Conservation (phyloP, 2,329 filamentous ascomycete species). For the Calonectria montana region DNA sequence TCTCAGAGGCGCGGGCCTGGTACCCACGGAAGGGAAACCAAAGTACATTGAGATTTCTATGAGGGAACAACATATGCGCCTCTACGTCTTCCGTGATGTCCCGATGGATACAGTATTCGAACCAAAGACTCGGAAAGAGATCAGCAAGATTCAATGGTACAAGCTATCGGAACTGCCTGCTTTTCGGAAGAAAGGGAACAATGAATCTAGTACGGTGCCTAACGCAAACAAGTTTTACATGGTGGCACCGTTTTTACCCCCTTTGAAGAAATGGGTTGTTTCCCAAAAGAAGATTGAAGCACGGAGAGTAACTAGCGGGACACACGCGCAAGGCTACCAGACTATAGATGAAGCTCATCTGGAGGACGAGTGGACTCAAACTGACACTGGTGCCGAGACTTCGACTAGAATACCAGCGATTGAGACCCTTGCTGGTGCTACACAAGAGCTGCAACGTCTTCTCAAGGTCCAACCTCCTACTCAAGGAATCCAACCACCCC, state of each 20-base stretch:
- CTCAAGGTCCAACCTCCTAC: slow-evolving; percentile 66
- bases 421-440: slow-evolving; percentile 63
- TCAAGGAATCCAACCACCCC: slow-evolving; percentile 56
- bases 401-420: slow-evolving; percentile 51
- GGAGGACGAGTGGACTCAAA: slow-evolving; percentile 69
- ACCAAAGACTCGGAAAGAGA: slow-evolving; percentile 93
- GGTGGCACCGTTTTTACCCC: slow-evolving; percentile 91
- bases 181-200: slow-evolving; percentile 73
- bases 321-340: slow-evolving; percentile 56
- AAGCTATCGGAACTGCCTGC: slow-evolving; percentile 88
- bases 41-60: slow-evolving; percentile 91
- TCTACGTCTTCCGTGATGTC: slow-evolving; percentile 92
- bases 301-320: slow-evolving; percentile 54
- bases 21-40: slow-evolving; percentile 76
- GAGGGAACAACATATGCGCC: slow-evolving; percentile 89
- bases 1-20: slow-evolving; percentile 78
- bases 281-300: slow-evolving; percentile 81
- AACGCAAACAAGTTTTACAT: slow-evolving; percentile 96
- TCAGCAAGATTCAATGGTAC: slow-evolving; percentile 97
- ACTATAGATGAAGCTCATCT: slow-evolving; percentile 66
- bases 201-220: slow-evolving; percentile 64
- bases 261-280: slow-evolving; percentile 90
- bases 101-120: slow-evolving; percentile 90
- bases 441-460: slow-evolving; percentile 63
- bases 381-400: slow-evolving; percentile 46